Evolutionary conservation across 257 asterid species (phyloP), one percentile per base, ranked within the genome.

Genomic region (Gardenia jasminoides): DNA sequence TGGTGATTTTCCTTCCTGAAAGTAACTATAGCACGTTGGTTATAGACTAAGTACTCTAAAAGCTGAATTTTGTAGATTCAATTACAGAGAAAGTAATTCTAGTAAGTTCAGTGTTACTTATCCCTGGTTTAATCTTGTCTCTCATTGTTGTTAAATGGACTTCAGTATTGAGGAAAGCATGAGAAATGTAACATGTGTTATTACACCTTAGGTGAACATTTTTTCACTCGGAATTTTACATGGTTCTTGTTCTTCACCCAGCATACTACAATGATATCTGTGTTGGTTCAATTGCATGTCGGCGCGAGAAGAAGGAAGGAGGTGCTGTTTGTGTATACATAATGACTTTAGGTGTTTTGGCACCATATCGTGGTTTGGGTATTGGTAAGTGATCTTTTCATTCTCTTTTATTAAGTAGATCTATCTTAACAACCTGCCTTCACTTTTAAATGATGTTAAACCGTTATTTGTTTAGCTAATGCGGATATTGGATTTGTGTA

Each of bases 251-350:
- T 78, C 65, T 75, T 78, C 20, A 43, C 47, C 76, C 97, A 94
- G 99, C 99, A 78, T 94, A 94, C 81, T 93, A 89, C 82, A 89
- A 94, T 80, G 99, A 94, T 86, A 91, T 93, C 47, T 94, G 98
- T 85, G 98, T 93, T 67, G 99, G 99, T 74, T 89, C 97, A 26
- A 91, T 94, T 76, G 99, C 99, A 73, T 94, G 98, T 80, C 96
- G 97, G 78, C 94, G 88, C 83, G 98, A 94, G 94, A 94, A 93
- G 91, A 92, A 91, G 86, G 99, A 94, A 77, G 90, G 81, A 67
- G 98, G 96, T 61, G 91, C 87, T 75, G 78, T 89, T 77, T 87
- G 97, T 67, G 92, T 91, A 72, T 93, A 93, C 90, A 92, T 93
- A 77, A 96, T 92, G 99, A 96, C 99, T 30, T 79, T 88, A 77